Evolutionary conservation across 352 stramenopile genomes (phyloP).

Genomic region (Phytophthora citricola): DNA sequence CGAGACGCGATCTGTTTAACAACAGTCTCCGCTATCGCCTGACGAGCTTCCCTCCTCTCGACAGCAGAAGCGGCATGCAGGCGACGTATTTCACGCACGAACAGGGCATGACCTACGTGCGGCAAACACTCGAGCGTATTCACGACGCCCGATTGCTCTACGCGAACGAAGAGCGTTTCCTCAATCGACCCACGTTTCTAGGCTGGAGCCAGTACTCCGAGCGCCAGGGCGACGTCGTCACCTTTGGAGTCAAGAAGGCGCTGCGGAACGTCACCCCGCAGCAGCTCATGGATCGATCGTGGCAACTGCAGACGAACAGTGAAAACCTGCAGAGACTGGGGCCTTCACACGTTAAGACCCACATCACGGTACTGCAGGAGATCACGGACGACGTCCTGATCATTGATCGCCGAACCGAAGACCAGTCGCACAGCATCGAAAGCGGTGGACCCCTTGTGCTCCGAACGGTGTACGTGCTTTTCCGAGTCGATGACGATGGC

Average conservation of each 20-base stretch:
- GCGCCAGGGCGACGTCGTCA: constrained; percentile 30
- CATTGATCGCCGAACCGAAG: constrained; percentile 35
- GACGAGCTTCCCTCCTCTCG: constrained; percentile 19
- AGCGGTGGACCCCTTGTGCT: constrained; percentile 10
- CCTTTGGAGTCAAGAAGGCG: constrained; percentile 43
- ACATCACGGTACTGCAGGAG: constrained; percentile 35
- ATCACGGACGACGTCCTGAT: constrained; percentile 37
- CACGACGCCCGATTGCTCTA: constrained; percentile 30
- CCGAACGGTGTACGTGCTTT: constrained; percentile 43
- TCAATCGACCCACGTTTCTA: constrained; percentile 38
- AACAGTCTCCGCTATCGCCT: constrained; percentile 53
- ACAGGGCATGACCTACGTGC: constrained; percentile 23
- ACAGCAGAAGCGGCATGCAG: constrained; percentile 5
- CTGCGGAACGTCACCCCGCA: constrained; percentile 23
- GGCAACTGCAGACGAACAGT: constrained; percentile 31
- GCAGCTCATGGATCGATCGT: constrained; percentile 29
- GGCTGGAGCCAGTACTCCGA: constrained; percentile 50
- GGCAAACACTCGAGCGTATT: constrained; percentile 26
- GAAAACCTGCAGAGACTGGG: constrained; percentile 29
- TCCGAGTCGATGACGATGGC: constrained; percentile 18
- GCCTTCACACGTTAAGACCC: constrained; percentile 23
- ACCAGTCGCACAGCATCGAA: constrained; percentile 6
- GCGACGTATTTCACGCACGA: constrained; percentile 28
- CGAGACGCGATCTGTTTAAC: constrained; percentile 48
- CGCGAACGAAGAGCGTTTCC: constrained; percentile 22